Evolutionary conservation across 176 grass and related monocot species (phyloP), one percentile per base, ranked within the genome.

Genomic region (Oryza rufipogon): DNA sequence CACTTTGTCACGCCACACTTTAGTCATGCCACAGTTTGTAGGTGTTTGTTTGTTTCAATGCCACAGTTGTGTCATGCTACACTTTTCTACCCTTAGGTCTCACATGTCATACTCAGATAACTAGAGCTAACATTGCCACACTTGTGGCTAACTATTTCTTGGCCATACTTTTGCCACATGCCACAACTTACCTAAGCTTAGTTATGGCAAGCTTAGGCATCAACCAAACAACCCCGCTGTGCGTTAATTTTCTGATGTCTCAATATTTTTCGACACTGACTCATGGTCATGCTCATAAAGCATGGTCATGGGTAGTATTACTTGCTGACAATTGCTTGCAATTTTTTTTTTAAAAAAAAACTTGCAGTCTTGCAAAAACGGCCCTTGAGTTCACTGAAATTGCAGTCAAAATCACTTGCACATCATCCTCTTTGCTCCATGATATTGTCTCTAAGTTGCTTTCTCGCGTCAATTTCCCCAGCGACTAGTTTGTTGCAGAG

Each of bases 361-460:
- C 7, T 60, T 63, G 58, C 7, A 22, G 9, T 23, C 58, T 63
- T 22, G 1, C 58, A 16, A 52, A 17, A 52, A 52, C 16, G 49
- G 49, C 49, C 49, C 4, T 52, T 52, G 49, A 52, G 4, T 14
- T 6, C 14, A 52, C 49, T 16, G 16, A 56, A 56, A 56, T 15
- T 14, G 16, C 12, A 19, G 1, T 56, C 16, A 3, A 16, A 16
- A 52, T 63, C n/a, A 23, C 58, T 16, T 52, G 51, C 47, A 15
- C 15, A 11, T 23, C 81, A 44, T 70, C 83, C 33, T 15, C 41
- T 16, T 73, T 68, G 44, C 2, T 10, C 9, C 54, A 60, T 81
- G 73, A 47, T 78, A 70, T 46, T 23, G 11, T 73, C 34, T 64
- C 11, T 26, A 20, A 1, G 74, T 76, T 86, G 23, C 25, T 77